Percentiles rank a stretch among this genome's conserved stretches.
These are phyloP conservation scores for Chrysanthemum lavandulifolium DNA, from an alignment of 129 eudicot genomes.

Conservation along the genomic window DNA sequence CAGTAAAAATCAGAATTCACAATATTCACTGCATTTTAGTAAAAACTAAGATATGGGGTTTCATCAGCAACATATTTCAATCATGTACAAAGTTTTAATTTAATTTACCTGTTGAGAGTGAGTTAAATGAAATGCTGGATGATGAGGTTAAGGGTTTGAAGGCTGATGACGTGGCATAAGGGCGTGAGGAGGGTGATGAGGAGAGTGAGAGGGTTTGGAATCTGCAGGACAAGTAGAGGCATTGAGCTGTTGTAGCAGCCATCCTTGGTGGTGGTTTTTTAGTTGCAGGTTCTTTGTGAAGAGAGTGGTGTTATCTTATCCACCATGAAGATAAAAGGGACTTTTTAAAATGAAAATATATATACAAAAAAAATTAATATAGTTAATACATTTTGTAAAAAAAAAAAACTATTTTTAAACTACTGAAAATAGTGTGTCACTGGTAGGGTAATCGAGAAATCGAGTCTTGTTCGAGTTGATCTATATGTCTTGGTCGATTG, in stretches of 20 bases:
- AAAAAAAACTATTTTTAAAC: no score
- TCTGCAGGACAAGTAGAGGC: slow-evolving; percentile 44
- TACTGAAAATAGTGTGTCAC: no score
- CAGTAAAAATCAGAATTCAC: no score
- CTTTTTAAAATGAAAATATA: no score
- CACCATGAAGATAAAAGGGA: no score
- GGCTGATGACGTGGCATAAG: slow-evolving; percentile 26
- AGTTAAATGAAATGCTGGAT: slow-evolving; percentile 46
- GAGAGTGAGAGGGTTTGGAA: slow-evolving; percentile 58
- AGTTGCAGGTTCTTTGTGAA: slow-evolving; percentile 2
- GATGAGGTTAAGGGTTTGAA: slow-evolving; percentile 64
- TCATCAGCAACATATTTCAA: not conserved
- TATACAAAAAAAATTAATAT: no score
- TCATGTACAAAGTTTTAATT: not conserved
- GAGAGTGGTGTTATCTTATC: no score
- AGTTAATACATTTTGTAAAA: no score
- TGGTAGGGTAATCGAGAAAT: no score
- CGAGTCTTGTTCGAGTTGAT: no score
- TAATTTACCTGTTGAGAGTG: slow-evolving; percentile 57
- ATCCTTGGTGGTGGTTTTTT: slow-evolving; percentile 16
- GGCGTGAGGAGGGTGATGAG: slow-evolving; percentile 38
- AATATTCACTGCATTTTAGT: not conserved
- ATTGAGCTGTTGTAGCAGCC: slow-evolving; percentile 41
- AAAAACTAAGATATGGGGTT: not conserved
- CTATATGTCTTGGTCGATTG: no score